Evolutionary conservation across 768 basidiomycete species (phyloP), one percentile per base, ranked within the genome.

Genomic region (Lentinula sp.): DNA sequence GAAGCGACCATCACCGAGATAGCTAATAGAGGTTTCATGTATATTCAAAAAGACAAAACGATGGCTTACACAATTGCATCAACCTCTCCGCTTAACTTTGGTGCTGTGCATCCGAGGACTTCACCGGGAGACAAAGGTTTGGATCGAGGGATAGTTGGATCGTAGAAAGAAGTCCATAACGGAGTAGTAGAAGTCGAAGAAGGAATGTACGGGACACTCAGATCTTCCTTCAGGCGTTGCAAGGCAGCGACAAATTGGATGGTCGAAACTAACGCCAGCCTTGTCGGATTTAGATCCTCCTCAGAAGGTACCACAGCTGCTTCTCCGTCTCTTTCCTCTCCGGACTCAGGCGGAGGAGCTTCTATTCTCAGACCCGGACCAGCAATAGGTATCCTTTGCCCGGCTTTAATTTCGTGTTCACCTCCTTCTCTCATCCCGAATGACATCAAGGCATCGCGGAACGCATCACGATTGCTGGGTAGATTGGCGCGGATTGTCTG

Each of bases 1-100:
- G 78, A 99, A 99, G 9, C 97, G 89, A 21, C 97, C 97, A 67
- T 99, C 97, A 16, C 97, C 97, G 31, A 99, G 84, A 72, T 98
- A 99, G 67, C 95, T 97, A 62, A 51, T 18, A 37, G 31, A 34
- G 45, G 18, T 46, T 46, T 6, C 8, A 42, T 9, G 11, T 15
- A 18, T 48, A 4, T 56, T 13, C 32, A 62, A 37, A 10, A 28
- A 61, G 37, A n/a, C n/a, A 43, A 56, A 52, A 53, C 40, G 49
- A 28, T 39, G 18, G 75, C 87, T 57, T 75, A 96, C 94, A 99
- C 77, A n/a, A 98, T 72, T 0, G 95, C 96, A 67, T 99, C 97
- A 8, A 93, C 87, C 45, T 85, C 84, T 40, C 81, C 78, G 4
- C 73, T 71, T 31, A 98, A 78, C 42, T 79, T 80, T 3, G 97